phyloP scores from a whole-genome alignment of 495 filamentous ascomycete genomes.

The Friedmanniomyces endolithicus region DNA sequence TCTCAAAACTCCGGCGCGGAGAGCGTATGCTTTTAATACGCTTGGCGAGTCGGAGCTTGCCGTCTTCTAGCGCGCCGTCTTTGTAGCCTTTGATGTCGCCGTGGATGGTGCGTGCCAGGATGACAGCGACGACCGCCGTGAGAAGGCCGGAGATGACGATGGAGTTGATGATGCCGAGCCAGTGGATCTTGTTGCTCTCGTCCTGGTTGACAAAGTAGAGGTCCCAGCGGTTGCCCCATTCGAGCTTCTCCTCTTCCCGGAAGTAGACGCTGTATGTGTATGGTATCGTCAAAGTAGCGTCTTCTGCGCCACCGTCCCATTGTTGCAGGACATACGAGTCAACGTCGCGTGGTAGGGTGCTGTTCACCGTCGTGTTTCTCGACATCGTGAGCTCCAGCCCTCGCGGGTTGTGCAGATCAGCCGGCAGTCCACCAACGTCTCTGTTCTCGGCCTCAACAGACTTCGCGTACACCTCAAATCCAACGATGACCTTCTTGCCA shows the following conservation, averaged over 20 bases:
- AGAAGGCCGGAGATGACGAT: conserved; percentile 73
- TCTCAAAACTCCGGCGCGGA: conserved; percentile 42
- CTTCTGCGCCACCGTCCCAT: conserved; percentile 36
- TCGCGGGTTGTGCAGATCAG: conserved; percentile 47
- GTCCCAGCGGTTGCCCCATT: conserved; percentile 85
- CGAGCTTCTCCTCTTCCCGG: conserved; percentile 67
- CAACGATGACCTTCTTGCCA: conserved; percentile 74
- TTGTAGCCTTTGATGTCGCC: conserved; percentile 67
- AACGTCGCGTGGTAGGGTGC: conserved; percentile 42
- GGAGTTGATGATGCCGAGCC: conserved; percentile 87
- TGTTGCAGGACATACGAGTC: conserved; percentile 42
- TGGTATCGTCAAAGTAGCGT: conserved; percentile 59
- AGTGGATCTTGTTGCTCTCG: conserved; percentile 74
- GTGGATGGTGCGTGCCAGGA: conserved; percentile 69
- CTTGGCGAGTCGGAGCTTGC: conserved; percentile 44
- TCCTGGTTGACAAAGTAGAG: conserved; percentile 88
- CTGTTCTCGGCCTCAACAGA: conserved; percentile 56
- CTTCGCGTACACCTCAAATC: conserved; percentile 87
- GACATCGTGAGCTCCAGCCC: conserved; percentile 57
- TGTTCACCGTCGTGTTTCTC: conserved; percentile 42
- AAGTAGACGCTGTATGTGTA: conserved; percentile 93
- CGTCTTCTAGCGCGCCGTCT: conserved; percentile 54
- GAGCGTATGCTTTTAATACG: conserved; percentile 34
- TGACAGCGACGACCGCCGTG: conserved; percentile 73
- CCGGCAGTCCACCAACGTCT: conserved; percentile 52